phyloP scores from a whole-genome alignment of 164 flowering plant genomes.

The Piper betle region DNA sequence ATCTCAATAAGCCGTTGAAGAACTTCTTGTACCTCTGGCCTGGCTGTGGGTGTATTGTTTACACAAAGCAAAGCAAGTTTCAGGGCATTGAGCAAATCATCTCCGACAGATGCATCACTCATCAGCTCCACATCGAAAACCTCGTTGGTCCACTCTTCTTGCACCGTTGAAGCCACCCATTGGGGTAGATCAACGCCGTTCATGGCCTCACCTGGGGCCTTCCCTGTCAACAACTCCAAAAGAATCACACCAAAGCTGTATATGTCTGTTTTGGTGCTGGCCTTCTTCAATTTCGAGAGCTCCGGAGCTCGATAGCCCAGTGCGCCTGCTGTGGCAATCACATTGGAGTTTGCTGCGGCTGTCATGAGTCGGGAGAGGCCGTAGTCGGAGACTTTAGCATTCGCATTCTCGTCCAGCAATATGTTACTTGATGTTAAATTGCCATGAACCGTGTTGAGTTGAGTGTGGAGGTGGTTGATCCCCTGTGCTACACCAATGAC shows the following conservation, averaged over 20 bases:
- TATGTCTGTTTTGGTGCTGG: conserved; percentile 65
- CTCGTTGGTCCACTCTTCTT: conserved; percentile 97
- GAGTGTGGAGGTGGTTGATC: conserved; percentile 50
- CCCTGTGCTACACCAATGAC: conserved; percentile 59
- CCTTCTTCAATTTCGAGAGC: conserved; percentile 65
- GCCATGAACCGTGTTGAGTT: conserved; percentile 65
- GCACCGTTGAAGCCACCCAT: conserved; percentile 93
- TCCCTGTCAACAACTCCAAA: conserved; percentile 87
- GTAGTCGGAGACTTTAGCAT: conserved; percentile 70
- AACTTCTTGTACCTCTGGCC: conserved; percentile 70
- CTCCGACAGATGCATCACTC: conserved; percentile 50
- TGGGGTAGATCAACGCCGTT: conserved; percentile 79
- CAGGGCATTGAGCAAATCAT: conserved; percentile 76
- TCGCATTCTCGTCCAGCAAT: conserved; percentile 57
- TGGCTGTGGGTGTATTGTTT: conserved; percentile 62
- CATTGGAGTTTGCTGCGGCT: conserved; percentile 45
- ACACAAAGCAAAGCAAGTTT: conserved; percentile 87
- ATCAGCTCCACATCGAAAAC: conserved; percentile 88
- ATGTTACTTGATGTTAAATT: conserved; percentile 79
- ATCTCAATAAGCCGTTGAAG: conserved; percentile 71
- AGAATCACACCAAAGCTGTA: conserved; percentile 94
- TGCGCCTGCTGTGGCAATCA: conserved; percentile 70
- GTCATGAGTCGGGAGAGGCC: conserved; percentile 84
- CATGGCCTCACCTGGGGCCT: conserved; percentile 67
- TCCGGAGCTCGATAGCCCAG: conserved; percentile 91